Conservation (phyloP, 2,329 filamentous ascomycete species). For the Beauveria pseudobassiana region DNA sequence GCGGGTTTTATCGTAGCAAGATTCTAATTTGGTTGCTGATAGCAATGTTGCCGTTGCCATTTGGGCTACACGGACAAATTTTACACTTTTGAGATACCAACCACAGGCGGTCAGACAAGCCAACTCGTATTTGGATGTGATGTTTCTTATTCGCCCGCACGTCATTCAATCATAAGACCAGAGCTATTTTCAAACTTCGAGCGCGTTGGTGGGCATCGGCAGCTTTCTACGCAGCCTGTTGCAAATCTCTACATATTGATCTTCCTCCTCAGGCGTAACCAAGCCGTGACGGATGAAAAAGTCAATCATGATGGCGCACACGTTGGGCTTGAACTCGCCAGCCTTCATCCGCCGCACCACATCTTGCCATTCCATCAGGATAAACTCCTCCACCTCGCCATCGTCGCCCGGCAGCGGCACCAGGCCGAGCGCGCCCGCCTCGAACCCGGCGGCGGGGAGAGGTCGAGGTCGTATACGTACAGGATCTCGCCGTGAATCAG, state of each 20-base stretch:
- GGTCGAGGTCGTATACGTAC: constrained; percentile 71
- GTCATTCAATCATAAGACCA: background rate
- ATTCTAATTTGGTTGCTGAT: constrained; percentile 6
- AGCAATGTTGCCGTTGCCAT: constrained; percentile 33
- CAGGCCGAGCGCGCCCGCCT: constrained; percentile 45
- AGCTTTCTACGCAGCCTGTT: constrained; percentile 35
- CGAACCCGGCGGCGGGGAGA: constrained; percentile 38
- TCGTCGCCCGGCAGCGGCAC: constrained; percentile 63
- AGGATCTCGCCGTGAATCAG: constrained; percentile 33
- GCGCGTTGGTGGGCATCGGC: constrained; percentile 28
- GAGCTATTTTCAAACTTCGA: background rate
- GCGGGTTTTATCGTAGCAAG: background rate
- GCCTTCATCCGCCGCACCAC: constrained; percentile 54
- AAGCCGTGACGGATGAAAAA: constrained; percentile 75
- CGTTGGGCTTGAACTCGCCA: constrained; percentile 80
- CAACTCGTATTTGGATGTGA: background rate
- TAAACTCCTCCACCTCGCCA: constrained; percentile 66
- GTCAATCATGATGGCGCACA: constrained; percentile 68
- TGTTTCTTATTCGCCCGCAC: background rate
- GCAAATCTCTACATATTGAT: constrained; percentile 62
- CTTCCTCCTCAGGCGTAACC: constrained; percentile 64
- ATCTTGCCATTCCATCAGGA: constrained; percentile 53
- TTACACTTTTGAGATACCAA: constrained; percentile 5
- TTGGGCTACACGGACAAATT: constrained; percentile 44
- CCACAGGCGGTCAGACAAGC: background rate